A percentile compares a stretch with the other conserved stretches of the same genome.
Conservation (phyloP, 2,329 filamentous ascomycete genomes). For the Clonostachys rosea region DNA sequence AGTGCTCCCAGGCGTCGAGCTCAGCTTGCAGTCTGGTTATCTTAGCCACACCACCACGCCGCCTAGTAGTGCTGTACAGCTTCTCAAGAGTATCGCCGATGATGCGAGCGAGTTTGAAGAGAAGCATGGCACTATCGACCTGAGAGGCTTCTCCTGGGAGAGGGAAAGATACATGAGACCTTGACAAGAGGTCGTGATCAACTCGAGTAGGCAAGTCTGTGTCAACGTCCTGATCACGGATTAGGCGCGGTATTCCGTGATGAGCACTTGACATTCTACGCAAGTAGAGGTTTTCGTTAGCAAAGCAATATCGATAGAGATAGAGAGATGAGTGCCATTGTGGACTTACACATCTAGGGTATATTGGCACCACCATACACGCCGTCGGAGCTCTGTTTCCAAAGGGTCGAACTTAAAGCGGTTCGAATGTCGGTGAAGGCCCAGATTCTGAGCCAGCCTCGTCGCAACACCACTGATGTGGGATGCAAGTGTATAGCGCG, state of each 20-base stretch:
- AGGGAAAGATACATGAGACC: constrained; percentile 12
- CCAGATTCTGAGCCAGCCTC: constrained; percentile 13
- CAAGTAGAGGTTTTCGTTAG: constrained; percentile 4
- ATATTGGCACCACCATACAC: constrained; percentile 18
- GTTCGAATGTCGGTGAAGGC: constrained; percentile 14
- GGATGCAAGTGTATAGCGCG: constrained; percentile 10
- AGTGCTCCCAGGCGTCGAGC: constrained; percentile 13
- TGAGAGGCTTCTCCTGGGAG: constrained; percentile 14
- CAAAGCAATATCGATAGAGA: background rate
- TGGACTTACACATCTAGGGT: constrained; percentile 12
- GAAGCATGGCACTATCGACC: constrained; percentile 12
- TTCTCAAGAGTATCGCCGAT: constrained; percentile 12
- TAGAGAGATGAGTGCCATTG: background rate
- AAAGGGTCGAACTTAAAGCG: constrained; percentile 16
- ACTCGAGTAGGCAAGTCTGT: constrained; percentile 14
- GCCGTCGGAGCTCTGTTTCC: constrained; percentile 13
- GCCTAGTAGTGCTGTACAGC: constrained; percentile 14
- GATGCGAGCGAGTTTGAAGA: constrained; percentile 15
- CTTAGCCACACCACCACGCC: constrained; percentile 14
- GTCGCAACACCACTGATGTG: constrained; percentile 14
- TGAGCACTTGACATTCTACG: constrained; percentile 14
- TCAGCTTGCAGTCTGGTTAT: constrained; percentile 13
- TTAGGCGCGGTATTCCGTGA: constrained; percentile 16
- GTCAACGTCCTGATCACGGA: constrained; percentile 16
- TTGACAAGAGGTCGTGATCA: constrained; percentile 13